A percentile compares a stretch with the other conserved stretches of the same genome.
These are phyloP conservation scores for Monosporascus cannonballus DNA, from an alignment of 2,329 filamentous ascomycete species.

Conservation along the genomic window DNA sequence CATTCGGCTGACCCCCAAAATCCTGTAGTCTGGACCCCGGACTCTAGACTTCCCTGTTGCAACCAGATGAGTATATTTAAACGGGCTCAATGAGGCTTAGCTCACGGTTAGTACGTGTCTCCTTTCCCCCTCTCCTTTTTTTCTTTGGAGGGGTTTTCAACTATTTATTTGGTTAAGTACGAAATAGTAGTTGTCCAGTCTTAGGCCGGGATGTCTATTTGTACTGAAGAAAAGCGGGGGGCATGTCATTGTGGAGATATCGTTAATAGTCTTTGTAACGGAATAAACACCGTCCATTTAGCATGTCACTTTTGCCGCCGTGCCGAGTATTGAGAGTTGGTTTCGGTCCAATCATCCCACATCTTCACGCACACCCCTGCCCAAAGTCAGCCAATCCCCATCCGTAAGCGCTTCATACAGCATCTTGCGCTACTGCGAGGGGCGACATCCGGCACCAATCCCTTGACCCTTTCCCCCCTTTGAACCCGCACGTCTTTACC, in stretches of 20 bases:
- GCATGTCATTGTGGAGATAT: background rate
- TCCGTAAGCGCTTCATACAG: conserved; percentile 22
- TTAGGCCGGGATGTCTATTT: no score
- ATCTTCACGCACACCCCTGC: conserved; percentile 18
- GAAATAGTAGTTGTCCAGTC: background rate
- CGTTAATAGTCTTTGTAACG: background rate
- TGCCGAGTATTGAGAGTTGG: conserved; percentile 21
- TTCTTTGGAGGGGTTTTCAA: no score
- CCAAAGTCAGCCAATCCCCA: conserved; percentile 29
- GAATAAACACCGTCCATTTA: background rate
- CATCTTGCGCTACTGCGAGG: conserved; percentile 29
- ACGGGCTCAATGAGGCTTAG: background rate
- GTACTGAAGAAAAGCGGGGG: no score
- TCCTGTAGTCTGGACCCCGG: background rate
- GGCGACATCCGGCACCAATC: conserved; percentile 24
- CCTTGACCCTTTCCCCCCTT: conserved; percentile 18
- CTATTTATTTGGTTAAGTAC: no score
- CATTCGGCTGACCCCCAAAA: background rate
- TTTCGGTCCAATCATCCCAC: conserved; percentile 23
- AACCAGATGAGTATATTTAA: background rate
- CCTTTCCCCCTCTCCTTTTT: no score
- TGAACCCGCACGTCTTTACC: conserved; percentile 18
- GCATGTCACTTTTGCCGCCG: conserved; percentile 24
- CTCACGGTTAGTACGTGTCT: background rate
- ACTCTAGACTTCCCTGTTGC: background rate